phyloP scores from a whole-genome alignment of 192 early-diverging fungal genomes.

The Martensiomyces pterosporus region DNA sequence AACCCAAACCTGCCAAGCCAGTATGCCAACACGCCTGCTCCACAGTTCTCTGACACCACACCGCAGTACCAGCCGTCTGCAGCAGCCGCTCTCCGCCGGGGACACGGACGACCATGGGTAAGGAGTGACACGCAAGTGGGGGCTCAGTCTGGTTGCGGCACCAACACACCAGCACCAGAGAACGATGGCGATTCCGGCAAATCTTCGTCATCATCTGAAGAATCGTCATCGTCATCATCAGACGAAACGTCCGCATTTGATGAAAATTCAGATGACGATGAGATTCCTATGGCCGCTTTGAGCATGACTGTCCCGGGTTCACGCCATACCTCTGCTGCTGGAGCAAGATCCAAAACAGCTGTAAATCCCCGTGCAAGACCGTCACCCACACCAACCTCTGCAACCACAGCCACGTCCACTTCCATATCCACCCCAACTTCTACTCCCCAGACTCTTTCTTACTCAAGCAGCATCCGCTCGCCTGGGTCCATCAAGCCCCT shows the following conservation, averaged over 20 bases:
- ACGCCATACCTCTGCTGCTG: slow-evolving; percentile 1
- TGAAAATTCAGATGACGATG: slow-evolving; percentile 27
- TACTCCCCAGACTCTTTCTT: too few species aligned
- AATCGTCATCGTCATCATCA: slow-evolving; percentile 14
- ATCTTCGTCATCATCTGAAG: background rate
- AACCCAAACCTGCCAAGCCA: slow-evolving; percentile 28
- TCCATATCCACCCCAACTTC: too few species aligned
- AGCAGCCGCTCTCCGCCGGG: slow-evolving; percentile 3
- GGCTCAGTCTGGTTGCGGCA: too few species aligned
- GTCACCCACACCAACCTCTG: too few species aligned
- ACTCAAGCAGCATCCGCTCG: too few species aligned
- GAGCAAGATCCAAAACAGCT: too few species aligned
- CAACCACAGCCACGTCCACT: too few species aligned
- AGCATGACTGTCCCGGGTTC: slow-evolving; percentile 8
- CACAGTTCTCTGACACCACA: slow-evolving; percentile 1
- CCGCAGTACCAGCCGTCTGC: background rate
- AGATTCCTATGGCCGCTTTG: slow-evolving; percentile 5
- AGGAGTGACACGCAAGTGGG: slow-evolving; percentile 8
- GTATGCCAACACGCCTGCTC: slow-evolving; percentile 7
- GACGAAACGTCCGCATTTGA: slow-evolving; percentile 19
- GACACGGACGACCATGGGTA: slow-evolving; percentile 28
- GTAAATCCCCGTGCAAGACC: too few species aligned
- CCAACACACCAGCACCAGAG: too few species aligned
- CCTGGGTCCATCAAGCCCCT: too few species aligned
- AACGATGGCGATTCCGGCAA: background rate